Evolutionary conservation across 331 rosid genomes (phyloP), one percentile per base, ranked within the genome.

Genomic region (Rosa hybrid): DNA sequence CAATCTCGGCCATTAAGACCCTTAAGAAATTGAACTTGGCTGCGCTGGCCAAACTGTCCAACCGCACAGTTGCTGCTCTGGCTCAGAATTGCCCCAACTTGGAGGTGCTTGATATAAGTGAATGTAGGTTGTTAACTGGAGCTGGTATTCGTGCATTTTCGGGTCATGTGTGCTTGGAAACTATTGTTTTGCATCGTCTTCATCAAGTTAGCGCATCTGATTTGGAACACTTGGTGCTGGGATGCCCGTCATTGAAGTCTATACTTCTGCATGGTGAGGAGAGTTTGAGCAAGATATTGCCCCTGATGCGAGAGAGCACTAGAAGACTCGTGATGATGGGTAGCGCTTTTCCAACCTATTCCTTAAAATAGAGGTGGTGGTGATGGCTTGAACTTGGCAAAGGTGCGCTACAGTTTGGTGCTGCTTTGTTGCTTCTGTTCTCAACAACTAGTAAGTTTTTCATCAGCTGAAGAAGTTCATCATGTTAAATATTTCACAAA

Each of bases 111-210:
- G 76, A 86, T 86, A 53, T 86, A 30, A 80, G 84, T 4, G 84
- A 83, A 0, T 82, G 86, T 30, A 76, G 80, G 64, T 23, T 86
- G 25, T 53, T 86, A 48, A 82, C 84, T 6, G 86, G 84, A 54
- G 74, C 30, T 67, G 86, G 84, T 2, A 49, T 82, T 72, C 75
- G 77, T 6, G 78, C 86, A 71, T 82, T 82, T 60, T 25, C 71
- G 3, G 49, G 76, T 60, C 88, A 76, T 65, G 16, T 8, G 34
- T 57, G 78, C 59, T 77, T 86, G 49, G 82, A 82, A 73, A 23
- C 48, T 49, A 68, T 86, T 14, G 75, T 79, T 12, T 42, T 79
- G 71, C 34, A 11, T 62, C 68, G 71, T 20, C 77, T 39, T 57
- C 72, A 86, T 56, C 73, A 18, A 44, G 62, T 72, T 59, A 38